Percentiles rank a stretch among this genome's conserved stretches.
Evolutionary conservation across 2,329 filamentous ascomycete species (phyloP).

Genomic region (Dothistroma septosporum): DNA sequence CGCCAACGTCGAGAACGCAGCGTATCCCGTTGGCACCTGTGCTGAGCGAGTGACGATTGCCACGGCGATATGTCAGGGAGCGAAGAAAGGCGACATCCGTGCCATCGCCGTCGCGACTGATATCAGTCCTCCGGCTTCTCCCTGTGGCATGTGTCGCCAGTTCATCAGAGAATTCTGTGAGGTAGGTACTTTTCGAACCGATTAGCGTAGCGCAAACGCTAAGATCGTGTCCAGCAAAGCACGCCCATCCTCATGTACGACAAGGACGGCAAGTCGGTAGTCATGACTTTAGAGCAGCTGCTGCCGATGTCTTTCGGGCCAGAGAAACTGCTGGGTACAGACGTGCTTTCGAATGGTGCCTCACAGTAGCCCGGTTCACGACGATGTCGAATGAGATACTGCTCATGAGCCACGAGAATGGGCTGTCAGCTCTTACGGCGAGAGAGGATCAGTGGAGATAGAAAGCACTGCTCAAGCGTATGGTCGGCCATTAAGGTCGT

Average conservation of each 20-base stretch:
- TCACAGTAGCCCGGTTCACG: constrained; percentile 6
- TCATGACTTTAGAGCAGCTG: constrained; percentile 63
- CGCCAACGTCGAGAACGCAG: constrained; percentile 88
- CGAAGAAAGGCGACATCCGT: constrained; percentile 55
- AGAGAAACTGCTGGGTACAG: constrained; percentile 40
- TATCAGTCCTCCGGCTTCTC: constrained; percentile 47
- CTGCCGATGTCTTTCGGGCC: constrained; percentile 54
- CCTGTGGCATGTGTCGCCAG: constrained; percentile 95
- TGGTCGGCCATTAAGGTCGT: background rate
- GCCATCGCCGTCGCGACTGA: constrained; percentile 85
- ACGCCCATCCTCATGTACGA: constrained; percentile 92
- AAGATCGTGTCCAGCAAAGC: constrained; percentile 21
- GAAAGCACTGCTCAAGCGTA: background rate
- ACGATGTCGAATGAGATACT: background rate
- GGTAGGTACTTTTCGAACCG: constrained; percentile 19
- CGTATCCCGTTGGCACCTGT: constrained; percentile 92
- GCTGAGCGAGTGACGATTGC: constrained; percentile 88
- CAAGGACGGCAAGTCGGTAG: constrained; percentile 67
- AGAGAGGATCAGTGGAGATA: background rate
- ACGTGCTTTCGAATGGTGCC: constrained; percentile 21
- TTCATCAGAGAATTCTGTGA: constrained; percentile 55
- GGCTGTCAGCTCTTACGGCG: background rate
- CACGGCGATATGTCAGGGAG: constrained; percentile 61
- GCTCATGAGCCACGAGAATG: background rate
- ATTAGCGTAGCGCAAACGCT: background rate